Base-by-base conservation (phyloP, 805 yeast species). In the Suhomyces canberraensis region DNA sequence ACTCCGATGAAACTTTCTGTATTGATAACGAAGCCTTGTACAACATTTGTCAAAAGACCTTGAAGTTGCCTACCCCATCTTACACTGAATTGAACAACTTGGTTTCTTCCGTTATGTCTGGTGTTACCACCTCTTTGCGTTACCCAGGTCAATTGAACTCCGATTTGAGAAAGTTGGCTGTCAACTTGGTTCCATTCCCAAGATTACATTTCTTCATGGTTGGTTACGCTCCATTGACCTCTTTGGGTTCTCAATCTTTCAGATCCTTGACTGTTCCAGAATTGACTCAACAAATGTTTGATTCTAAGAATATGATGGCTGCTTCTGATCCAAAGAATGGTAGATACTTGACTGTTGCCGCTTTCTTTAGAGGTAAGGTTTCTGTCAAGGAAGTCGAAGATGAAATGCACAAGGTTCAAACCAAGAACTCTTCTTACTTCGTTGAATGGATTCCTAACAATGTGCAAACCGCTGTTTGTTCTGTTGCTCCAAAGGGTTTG, bases 371-470 rank as follows among this genome's bases (percentile, higher is more conserved):
- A 65, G 96, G 96, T 67, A 84, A 86, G 52, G 95, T 85, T 33
- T 84, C 95, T 14, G 85, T 85, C 39, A 87, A 86, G 66, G 96
- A 89, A 69, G 95, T 89, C 44, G 96, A 89, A 64, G 96, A 89
- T 60, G 95, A 87, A 64, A 86, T 88, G 89, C 78, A 71, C 62
- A 79, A 79, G 60, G 85, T 85, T 44, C 93, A 87, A 69, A 78
- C 82, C 44, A 81, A 84, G 66, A 84, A 87, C 66, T 73, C 88
- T 16, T 78, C 81, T 41, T 81, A 84, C 62, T 89, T 89, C 55
- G 96, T 89, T 36, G 95, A 88, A 64, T 89, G 96, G 96, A 89
- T 89, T 66, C 96, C 96, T 53, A 86, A 86, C 65, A 89, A 89
- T 58, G 95, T 89, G 48, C 96, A 89, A 71, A 84, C 95, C 25